Evolutionary conservation across 495 filamentous ascomycete genomes (phyloP), one percentile per base, ranked within the genome.

Genomic region (Barbatosphaeria neglecta): DNA sequence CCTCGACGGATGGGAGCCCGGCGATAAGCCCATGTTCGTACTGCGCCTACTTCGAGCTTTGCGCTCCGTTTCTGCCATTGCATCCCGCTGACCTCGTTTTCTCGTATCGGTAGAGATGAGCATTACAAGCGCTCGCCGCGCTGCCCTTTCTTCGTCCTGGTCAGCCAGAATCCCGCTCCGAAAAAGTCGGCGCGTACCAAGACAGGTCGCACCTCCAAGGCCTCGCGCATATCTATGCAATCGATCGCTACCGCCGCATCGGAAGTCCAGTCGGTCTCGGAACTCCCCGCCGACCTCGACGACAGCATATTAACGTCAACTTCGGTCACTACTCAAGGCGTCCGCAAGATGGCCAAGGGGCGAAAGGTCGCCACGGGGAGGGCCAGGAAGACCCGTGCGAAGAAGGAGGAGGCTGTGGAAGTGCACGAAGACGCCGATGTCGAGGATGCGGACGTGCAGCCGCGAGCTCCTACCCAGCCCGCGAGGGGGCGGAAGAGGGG

Each of bases 1-100:
- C 24, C 73, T 97, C 40, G 87, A 94, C 60, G 87, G 86, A 2
- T 97, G 90, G 90, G 90, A 95, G 57, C 81, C 85, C 11, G 81
- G 82, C 52, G 90, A 97, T 62, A 81, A 90, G 54, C 90, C 90
- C 54, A 75, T 76, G 83, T 90, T 63, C 68, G 84, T 61, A n/a
- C 2, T 41, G 49, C 43, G 49, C 45, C 46, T 53, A 45, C 20
- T 59, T n/a, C n/a, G n/a, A n/a, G n/a, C n/a, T n/a, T n/a, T n/a
- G n/a, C n/a, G n/a, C n/a, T n/a, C n/a, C n/a, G n/a, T n/a, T n/a
- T n/a, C n/a, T n/a, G n/a, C n/a, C n/a, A n/a, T n/a, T n/a, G n/a
- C n/a, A n/a, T n/a, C n/a, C n/a, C n/a, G n/a, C n/a, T n/a, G n/a
- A n/a, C 28, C 17, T 16, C 31, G 41, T 41, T 52, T 49, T 61